phyloP scores from a whole-genome alignment of 345 rosid species.

The Citrus hindsii region DNA sequence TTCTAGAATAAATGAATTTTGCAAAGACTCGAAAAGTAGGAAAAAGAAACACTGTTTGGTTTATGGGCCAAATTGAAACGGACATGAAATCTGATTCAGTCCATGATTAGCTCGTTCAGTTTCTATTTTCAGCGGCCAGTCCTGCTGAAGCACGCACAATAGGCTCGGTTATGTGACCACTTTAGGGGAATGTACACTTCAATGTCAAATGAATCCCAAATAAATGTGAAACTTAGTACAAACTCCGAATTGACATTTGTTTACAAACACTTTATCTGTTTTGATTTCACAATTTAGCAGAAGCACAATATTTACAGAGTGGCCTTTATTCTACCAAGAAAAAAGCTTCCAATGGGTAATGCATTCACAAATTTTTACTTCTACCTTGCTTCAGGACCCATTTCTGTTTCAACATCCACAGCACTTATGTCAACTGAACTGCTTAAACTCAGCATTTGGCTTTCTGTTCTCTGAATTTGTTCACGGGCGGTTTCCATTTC shows the following conservation, averaged over 20 bases:
- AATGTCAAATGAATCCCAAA: neutral
- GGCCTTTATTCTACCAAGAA: neutral
- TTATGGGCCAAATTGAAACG: neutral
- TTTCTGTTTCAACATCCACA: slow-evolving; percentile 10
- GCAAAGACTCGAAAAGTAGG: neutral
- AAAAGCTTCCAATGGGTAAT: neutral
- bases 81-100: neutral
- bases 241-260: no score
- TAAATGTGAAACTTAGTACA: no score
- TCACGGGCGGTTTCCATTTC: slow-evolving; percentile 15
- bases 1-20: neutral
- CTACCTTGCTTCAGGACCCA: slow-evolving; percentile 20
- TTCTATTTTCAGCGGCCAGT: neutral
- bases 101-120: neutral
- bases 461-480: neutral
- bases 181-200: neutral
- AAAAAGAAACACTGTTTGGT: neutral
- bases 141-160: neutral
- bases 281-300: neutral
- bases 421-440: slow-evolving; percentile 10
- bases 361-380: neutral
- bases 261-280: no score
- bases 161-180: neutral
- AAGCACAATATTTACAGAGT: neutral
- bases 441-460: neutral